These are phyloP conservation scores for Russula brevipes DNA, from an alignment of 768 basidiomycete species.

Conservation along the genomic window DNA sequence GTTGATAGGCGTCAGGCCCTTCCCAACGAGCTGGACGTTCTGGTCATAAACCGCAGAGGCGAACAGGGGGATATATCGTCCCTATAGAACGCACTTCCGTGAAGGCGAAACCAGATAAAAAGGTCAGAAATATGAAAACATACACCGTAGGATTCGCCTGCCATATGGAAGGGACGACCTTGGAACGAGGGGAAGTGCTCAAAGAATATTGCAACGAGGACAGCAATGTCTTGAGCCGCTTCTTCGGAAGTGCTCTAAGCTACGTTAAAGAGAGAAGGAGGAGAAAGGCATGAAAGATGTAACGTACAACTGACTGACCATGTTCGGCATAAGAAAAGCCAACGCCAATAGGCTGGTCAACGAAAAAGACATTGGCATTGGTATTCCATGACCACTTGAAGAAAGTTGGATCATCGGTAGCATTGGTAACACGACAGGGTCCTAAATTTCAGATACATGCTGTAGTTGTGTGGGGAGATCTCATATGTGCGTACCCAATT, in stretches of 20 bases:
- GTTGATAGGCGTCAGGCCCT: conserved; percentile 48
- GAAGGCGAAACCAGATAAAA: neutral
- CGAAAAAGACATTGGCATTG: conserved; percentile 53
- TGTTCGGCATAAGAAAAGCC: conserved; percentile 47
- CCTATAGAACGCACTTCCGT: conserved; percentile 31
- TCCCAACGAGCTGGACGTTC: conserved; percentile 38
- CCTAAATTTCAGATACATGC: conserved; percentile 37
- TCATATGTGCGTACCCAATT: conserved; percentile 44
- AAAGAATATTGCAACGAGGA: conserved; percentile 68
- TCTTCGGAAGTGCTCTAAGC: conserved; percentile 56
- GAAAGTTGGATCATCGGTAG: conserved; percentile 43
- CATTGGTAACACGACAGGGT: conserved; percentile 58
- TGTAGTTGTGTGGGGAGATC: conserved; percentile 32
- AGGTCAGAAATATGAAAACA: conserved; percentile 20
- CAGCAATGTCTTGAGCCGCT: conserved; percentile 64
- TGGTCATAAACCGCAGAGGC: conserved; percentile 47
- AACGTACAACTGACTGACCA: conserved; percentile 52
- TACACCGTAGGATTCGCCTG: conserved; percentile 50
- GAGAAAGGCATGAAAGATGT: neutral
- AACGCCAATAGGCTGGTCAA: conserved; percentile 39
- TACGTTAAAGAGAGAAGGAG: neutral
- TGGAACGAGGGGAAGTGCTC: conserved; percentile 69
- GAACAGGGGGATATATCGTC: conserved; percentile 49
- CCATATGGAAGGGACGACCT: conserved; percentile 45
- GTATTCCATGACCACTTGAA: conserved; percentile 64